Percentiles rank a stretch among this genome's conserved stretches.
Conservation (phyloP, 78 protist species). For the Cavenderia fasciculata region DNA sequence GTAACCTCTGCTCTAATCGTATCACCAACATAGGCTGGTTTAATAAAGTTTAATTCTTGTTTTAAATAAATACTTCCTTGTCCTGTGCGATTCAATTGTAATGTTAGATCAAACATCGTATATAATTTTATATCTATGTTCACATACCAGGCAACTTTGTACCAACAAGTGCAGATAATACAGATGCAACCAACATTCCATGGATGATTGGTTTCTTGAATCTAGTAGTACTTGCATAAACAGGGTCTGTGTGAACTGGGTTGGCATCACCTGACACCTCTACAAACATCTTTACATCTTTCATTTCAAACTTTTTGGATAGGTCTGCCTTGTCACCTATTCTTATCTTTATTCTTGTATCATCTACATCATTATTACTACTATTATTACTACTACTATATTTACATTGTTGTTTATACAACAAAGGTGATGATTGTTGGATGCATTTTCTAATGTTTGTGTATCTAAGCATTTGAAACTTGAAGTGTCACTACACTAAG, state of each 20-base stretch:
- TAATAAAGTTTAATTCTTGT: conserved; percentile 14
- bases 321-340: conserved; percentile 20
- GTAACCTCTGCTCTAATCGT: conserved; percentile 25
- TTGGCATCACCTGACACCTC: conserved; percentile 28
- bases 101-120: neutral
- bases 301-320: neutral
- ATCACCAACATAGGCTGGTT: conserved; percentile 50
- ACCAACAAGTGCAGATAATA: conserved; percentile 22
- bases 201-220: conserved; percentile 25
- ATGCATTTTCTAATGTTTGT: too few species aligned
- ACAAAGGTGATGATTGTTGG: too few species aligned
- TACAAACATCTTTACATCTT: conserved; percentile 35
- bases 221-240: conserved; percentile 14
- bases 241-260: conserved; percentile 36
- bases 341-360: neutral
- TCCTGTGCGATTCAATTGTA: neutral
- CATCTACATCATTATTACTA: neutral
- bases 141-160: conserved; percentile 6
- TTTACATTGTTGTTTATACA: too few species aligned
- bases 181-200: conserved; percentile 34
- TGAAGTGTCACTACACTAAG: too few species aligned
- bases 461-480: too few species aligned
- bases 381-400: neutral
- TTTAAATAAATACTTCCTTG: conserved; percentile 41
- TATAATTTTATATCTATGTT: neutral